Percentiles rank a stretch among this genome's conserved stretches.
Evolutionary conservation across 2,329 filamentous ascomycete genomes (phyloP).

Genomic region (Colletotrichum scovillei): DNA sequence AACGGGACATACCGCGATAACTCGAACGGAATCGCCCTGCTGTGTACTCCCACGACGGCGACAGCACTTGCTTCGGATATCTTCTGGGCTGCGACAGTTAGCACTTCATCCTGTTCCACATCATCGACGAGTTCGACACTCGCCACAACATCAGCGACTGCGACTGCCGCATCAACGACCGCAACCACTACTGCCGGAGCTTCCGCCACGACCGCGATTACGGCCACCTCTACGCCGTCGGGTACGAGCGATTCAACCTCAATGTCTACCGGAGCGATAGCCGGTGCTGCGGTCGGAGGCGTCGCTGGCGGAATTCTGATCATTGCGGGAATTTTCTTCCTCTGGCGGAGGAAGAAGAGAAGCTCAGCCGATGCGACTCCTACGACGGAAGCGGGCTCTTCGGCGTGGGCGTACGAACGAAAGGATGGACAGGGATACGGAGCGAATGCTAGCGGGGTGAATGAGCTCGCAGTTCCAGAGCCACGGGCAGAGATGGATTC

Average conservation of each 20-base stretch:
- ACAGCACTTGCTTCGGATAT: background rate
- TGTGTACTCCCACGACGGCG: conserved; percentile 6
- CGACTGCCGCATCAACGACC: background rate
- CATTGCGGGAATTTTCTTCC: background rate
- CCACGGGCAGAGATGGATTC: background rate
- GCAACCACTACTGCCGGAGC: background rate
- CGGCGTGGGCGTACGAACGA: background rate
- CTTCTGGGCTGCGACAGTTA: background rate
- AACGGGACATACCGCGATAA: conserved; percentile 12
- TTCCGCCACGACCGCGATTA: background rate
- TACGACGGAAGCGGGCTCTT: background rate
- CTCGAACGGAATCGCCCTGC: background rate
- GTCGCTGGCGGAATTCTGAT: background rate
- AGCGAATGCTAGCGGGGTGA: background rate
- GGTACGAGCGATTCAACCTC: background rate
- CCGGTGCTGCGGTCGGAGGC: conserved; percentile 3
- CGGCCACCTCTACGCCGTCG: background rate
- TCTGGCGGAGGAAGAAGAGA: background rate
- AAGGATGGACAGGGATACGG: background rate
- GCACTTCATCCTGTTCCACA: conserved; percentile 1
- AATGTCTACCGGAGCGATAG: conserved; percentile 3
- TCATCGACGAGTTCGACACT: background rate
- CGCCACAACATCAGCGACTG: background rate
- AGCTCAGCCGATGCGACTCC: background rate
- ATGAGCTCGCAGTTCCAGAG: background rate